These are phyloP conservation scores for Apiospora koreana DNA, from an alignment of 2,329 filamentous ascomycete species.

Conservation along the genomic window DNA sequence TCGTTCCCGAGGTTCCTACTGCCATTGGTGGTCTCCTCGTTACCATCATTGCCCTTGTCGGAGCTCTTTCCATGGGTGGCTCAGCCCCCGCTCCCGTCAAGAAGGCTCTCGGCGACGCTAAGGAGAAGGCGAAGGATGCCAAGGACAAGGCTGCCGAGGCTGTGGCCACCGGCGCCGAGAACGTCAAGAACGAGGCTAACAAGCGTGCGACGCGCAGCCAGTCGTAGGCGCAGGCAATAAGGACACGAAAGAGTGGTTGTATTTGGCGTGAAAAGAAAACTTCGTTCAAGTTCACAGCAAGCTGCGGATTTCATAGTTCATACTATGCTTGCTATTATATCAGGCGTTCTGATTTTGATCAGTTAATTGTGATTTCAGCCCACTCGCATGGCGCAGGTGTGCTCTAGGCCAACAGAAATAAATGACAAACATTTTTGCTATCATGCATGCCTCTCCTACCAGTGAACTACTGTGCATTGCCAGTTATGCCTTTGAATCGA, in stretches of 20 bases:
- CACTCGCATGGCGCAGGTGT: conserved; percentile 16
- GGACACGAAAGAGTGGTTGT: not conserved
- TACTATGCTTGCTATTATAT: conserved; percentile 11
- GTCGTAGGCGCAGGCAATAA: conserved; percentile 44
- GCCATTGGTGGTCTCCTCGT: conserved; percentile 72
- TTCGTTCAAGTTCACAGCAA: not conserved
- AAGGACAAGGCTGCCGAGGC: conserved; percentile 71
- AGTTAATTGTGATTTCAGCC: conserved; percentile 2
- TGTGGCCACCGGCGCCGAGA: conserved; percentile 63
- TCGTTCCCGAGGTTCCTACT: conserved; percentile 88
- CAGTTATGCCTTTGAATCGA: not conserved
- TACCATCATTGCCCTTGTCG: conserved; percentile 70
- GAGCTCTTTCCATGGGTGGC: conserved; percentile 63
- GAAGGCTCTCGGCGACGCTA: conserved; percentile 64
- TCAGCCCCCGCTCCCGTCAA: conserved; percentile 71
- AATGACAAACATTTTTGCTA: conserved; percentile 3
- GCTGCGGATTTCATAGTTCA: conserved; percentile 8
- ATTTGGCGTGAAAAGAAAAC: conserved; percentile 1
- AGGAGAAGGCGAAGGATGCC: conserved; percentile 74
- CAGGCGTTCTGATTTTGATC: conserved; percentile 14
- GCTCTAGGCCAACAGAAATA: conserved; percentile 12
- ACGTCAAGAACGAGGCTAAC: conserved; percentile 72
- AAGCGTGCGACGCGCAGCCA: conserved; percentile 62
- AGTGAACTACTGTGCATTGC: not conserved
- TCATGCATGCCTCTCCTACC: conserved; percentile 26